Conservation (phyloP, 345 rosid species). For the Brassica napus region Da-Ae NC_063452.1:9218501-9219000, state of each 20-base stretch:
- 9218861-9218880: background rate
- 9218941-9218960: conserved; percentile 3
- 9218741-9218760: conserved; percentile 7
- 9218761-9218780: conserved; percentile 4
- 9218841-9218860: conserved; percentile 18
- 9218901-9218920: conserved; percentile 10
- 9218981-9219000: conserved; percentile 42
- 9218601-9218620: background rate
- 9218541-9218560: background rate
- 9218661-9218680: conserved; percentile 17
- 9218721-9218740: conserved; percentile 5
- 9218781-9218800: background rate
- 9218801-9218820: background rate
- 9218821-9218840: conserved; percentile 5
- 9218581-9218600: background rate
- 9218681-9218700: background rate
- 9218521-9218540: conserved; percentile 12
- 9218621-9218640: background rate
- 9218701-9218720: conserved; percentile 18
- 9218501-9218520: conserved; percentile 1
- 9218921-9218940: background rate
- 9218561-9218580: background rate
- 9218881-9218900: background rate
- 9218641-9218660: background rate
- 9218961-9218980: conserved; percentile 27